Percentiles rank a stretch among this genome's conserved stretches.
Evolutionary conservation across 2,329 filamentous ascomycete species (phyloP).

Genomic region (Coleophoma crateriformis): DNA sequence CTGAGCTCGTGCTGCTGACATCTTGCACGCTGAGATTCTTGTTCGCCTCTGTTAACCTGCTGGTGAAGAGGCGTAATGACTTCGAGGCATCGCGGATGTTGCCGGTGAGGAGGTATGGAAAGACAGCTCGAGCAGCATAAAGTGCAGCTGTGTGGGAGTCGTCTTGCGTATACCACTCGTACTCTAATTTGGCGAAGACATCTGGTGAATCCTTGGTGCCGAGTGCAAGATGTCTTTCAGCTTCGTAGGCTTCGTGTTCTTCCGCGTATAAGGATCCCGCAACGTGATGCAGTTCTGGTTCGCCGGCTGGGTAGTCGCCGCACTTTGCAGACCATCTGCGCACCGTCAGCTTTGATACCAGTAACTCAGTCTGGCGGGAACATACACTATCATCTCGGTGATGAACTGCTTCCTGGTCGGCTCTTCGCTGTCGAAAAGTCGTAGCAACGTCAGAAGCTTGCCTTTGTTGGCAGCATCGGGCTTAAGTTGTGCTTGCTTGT

Average conservation of each 20-base stretch:
- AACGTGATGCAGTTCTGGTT: slow-evolving; percentile 92
- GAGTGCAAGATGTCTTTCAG: slow-evolving; percentile 81
- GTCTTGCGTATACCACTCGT: slow-evolving; percentile 88
- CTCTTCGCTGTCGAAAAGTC: slow-evolving; percentile 76
- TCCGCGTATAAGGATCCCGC: slow-evolving; percentile 85
- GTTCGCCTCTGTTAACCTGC: slow-evolving; percentile 51
- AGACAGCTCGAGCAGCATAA: slow-evolving; percentile 79
- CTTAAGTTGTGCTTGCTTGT: slow-evolving; percentile 77
- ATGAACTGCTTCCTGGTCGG: slow-evolving; percentile 92
- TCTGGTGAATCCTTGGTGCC: slow-evolving; percentile 87
- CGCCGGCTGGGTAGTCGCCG: slow-evolving; percentile 83
- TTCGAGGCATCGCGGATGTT: slow-evolving; percentile 87
- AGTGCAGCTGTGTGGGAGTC: slow-evolving; percentile 81
- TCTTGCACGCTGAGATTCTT: slow-evolving; percentile 67
- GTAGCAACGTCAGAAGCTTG: slow-evolving; percentile 70
- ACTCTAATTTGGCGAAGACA: slow-evolving; percentile 77
- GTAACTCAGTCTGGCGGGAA: slow-evolving; percentile 8
- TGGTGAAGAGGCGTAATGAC: slow-evolving; percentile 71
- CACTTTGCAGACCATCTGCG: slow-evolving; percentile 75
- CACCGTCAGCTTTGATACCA: slow-evolving; percentile 9
- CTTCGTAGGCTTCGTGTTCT: slow-evolving; percentile 88
- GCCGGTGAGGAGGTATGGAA: slow-evolving; percentile 86
- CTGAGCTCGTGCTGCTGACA: slow-evolving; percentile 67
- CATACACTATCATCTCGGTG: slow-evolving; percentile 72
- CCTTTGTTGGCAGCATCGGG: slow-evolving; percentile 71